A percentile compares a stretch with the other conserved stretches of the same genome.
Evolutionary conservation across 345 rosid genomes (phyloP).

Genomic region (Isatis tinctoria): DNA sequence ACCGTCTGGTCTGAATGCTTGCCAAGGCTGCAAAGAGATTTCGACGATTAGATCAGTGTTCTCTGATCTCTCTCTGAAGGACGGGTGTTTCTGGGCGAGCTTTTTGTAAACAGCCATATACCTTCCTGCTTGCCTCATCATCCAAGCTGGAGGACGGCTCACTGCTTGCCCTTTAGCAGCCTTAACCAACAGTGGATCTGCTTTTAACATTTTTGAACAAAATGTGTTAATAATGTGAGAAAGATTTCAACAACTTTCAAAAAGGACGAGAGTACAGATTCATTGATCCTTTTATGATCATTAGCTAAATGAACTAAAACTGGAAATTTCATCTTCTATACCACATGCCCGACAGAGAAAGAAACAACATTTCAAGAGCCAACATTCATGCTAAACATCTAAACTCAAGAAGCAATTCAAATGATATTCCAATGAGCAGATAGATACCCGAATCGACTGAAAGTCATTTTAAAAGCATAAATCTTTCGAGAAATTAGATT

Average conservation of each 20-base stretch:
- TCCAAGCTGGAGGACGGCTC: slow-evolving; percentile 92
- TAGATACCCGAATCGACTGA: too few relatives aligned
- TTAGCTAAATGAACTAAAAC: not conserved
- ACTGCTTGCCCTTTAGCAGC: slow-evolving; percentile 84
- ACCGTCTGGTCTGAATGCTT: slow-evolving; percentile 85
- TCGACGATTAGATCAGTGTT: slow-evolving; percentile 90
- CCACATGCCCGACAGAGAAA: not conserved
- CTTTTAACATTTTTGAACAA: slow-evolving; percentile 8
- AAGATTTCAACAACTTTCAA: not conserved
- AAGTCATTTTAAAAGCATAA: too few relatives aligned
- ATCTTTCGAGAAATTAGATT: not conserved
- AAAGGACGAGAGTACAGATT: not conserved
- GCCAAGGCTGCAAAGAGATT: slow-evolving; percentile 97
- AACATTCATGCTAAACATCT: not conserved
- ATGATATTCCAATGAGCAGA: not conserved
- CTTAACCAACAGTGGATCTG: slow-evolving; percentile 84
- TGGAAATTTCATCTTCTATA: not conserved
- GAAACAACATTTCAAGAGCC: not conserved
- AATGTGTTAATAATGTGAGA: not conserved
- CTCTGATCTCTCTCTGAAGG: slow-evolving; percentile 93
- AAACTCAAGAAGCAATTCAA: not conserved
- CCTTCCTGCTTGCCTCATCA: slow-evolving; percentile 99
- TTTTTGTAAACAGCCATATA: slow-evolving; percentile 94
- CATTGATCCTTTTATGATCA: not conserved
- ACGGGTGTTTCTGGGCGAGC: slow-evolving; percentile 90